Conservation (phyloP, 129 eudicot genomes). For the Rutidosis leptorrhynchoides region DNA sequence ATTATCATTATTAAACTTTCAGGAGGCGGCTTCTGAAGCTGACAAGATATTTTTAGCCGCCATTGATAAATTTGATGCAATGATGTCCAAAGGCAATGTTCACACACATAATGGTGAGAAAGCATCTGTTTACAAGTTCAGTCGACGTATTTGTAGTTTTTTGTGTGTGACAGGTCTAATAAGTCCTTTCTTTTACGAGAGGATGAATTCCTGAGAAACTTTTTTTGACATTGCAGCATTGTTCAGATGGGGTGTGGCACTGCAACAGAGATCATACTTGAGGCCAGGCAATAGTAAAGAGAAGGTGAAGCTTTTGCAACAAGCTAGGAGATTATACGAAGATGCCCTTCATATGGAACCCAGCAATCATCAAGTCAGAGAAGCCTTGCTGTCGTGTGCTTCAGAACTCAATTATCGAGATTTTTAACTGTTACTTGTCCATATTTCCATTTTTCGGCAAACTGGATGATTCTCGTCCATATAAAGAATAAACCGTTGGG, state of each 20-base stretch:
- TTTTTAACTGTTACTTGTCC: too few species aligned
- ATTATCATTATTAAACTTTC: too few species aligned
- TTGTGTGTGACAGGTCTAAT: too few species aligned
- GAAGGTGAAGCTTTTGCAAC: conserved; percentile 75
- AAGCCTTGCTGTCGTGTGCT: conserved; percentile 64
- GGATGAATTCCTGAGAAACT: too few species aligned
- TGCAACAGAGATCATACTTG: conserved; percentile 85
- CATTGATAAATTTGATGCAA: conserved; percentile 89
- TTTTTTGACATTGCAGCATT: conserved; percentile 61
- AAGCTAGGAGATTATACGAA: conserved; percentile 77
- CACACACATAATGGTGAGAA: conserved; percentile 83
- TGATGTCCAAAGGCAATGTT: conserved; percentile 84
- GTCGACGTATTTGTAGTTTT: too few species aligned
- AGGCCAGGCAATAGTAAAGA: conserved; percentile 65
- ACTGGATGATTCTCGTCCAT: too few species aligned
- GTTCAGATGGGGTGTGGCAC: conserved; percentile 83
- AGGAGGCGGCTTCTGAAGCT: conserved; percentile 89
- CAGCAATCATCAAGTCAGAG: conserved; percentile 50
- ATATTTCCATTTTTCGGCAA: too few species aligned
- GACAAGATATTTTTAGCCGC: conserved; percentile 95
- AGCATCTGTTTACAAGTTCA: background rate
- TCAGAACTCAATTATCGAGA: too few species aligned
- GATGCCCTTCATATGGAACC: conserved; percentile 84
- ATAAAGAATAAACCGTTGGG: too few species aligned
- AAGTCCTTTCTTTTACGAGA: too few species aligned